These are phyloP conservation scores for Fusarium hainanense DNA, from an alignment of 2,329 filamentous ascomycete species.

Conservation along the genomic window DNA sequence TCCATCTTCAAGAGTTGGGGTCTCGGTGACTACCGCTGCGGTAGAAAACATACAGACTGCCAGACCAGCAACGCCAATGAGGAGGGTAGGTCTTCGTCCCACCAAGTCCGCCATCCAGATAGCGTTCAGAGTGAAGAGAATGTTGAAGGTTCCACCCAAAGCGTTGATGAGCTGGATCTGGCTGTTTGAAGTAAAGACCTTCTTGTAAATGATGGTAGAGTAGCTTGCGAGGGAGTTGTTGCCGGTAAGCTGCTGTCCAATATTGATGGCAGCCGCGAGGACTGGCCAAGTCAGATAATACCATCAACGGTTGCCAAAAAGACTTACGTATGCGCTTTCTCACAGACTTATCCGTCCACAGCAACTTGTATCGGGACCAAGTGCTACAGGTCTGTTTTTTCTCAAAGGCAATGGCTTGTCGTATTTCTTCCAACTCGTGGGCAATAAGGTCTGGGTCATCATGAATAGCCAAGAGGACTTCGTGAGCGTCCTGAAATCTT, in stretches of 20 bases:
- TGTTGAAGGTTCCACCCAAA: constrained; percentile 76
- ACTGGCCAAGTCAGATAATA: constrained; percentile 65
- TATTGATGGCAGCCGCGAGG: constrained; percentile 73
- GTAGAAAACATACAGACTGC: constrained; percentile 74
- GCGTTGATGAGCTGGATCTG: constrained; percentile 78
- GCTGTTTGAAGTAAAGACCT: constrained; percentile 67
- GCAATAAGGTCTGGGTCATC: not conserved
- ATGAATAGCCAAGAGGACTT: not conserved
- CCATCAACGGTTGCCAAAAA: accelerated
- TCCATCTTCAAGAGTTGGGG: constrained; percentile 60
- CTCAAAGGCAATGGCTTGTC: not conserved
- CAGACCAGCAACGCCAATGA: constrained; percentile 75
- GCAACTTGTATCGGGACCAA: constrained; percentile 3
- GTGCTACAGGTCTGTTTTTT: constrained; percentile 3
- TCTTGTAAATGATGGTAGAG: constrained; percentile 76
- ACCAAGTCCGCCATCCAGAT: constrained; percentile 78
- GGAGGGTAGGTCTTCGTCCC: constrained; percentile 74
- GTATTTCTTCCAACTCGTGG: constrained; percentile 2
- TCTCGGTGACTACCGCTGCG: constrained; percentile 53
- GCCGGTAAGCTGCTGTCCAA: constrained; percentile 76
- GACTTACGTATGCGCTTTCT: constrained; percentile 8
- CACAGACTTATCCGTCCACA: constrained; percentile 8
- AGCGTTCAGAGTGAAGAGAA: constrained; percentile 78
- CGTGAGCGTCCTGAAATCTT: not conserved
- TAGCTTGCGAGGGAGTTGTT: constrained; percentile 78